These are phyloP conservation scores for Rhizophora mangle DNA, from an alignment of 345 rosid genomes.

Conservation along the genomic window DNA sequence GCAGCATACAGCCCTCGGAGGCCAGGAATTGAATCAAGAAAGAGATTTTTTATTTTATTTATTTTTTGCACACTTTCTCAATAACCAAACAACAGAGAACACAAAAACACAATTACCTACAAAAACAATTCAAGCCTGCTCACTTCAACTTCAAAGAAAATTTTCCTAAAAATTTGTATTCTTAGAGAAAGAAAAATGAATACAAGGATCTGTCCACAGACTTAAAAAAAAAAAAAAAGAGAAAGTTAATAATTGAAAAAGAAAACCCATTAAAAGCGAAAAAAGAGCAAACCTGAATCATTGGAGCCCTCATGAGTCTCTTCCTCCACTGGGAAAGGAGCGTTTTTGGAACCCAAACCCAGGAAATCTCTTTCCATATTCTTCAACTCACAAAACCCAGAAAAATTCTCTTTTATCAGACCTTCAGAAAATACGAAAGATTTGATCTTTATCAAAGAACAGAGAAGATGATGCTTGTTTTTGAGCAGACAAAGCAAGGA, in stretches of 20 bases:
- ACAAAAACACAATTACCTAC: background rate
- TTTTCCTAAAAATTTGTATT: too few relatives aligned
- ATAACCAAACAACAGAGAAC: background rate
- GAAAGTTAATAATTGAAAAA: background rate
- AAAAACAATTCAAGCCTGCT: background rate
- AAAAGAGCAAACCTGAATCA: conserved; percentile 41
- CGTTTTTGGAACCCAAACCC: conserved; percentile 40
- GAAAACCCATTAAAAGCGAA: background rate
- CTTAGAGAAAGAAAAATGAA: background rate
- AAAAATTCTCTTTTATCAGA: background rate
- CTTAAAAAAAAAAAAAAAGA: background rate
- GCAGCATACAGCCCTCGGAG: background rate
- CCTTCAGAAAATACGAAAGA: background rate
- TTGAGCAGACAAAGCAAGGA: background rate
- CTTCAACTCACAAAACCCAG: background rate
- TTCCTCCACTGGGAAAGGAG: conserved; percentile 40
- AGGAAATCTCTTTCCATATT: conserved; percentile 59
- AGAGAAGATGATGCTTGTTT: conserved; percentile 1
- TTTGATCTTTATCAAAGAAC: background rate
- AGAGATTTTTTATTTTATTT: too few relatives aligned
- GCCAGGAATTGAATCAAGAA: background rate
- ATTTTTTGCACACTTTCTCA: background rate
- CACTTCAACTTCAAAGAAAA: too few relatives aligned
- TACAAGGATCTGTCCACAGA: background rate
- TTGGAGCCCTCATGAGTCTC: conserved; percentile 37